A percentile compares a stretch with the other conserved stretches of the same genome.
Conservation (phyloP, 176 grass and related monocot genomes). For the Bothriochloa decipiens region DNA sequence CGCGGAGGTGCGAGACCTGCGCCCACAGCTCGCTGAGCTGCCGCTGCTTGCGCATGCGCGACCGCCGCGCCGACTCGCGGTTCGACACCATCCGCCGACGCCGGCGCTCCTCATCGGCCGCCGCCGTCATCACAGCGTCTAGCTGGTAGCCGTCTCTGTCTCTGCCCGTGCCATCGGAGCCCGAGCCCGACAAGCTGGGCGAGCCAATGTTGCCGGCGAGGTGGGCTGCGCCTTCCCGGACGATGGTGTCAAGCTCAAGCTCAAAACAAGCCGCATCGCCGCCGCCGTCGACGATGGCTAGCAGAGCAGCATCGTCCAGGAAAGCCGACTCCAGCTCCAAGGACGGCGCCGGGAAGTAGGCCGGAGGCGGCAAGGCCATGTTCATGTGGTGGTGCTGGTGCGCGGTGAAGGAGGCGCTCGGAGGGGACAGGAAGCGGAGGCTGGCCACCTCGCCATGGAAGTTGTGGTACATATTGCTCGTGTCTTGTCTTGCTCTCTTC, state of each 20-base stretch:
- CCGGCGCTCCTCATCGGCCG: conserved; percentile 57
- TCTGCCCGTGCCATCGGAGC: conserved; percentile 42
- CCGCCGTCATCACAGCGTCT: neutral
- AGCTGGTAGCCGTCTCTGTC: neutral
- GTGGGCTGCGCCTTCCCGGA: conserved; percentile 40
- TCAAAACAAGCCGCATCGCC: neutral
- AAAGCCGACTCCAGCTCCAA: neutral
- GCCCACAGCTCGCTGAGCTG: conserved; percentile 83
- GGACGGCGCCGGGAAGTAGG: conserved; percentile 45
- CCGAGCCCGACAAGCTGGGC: conserved; percentile 52
- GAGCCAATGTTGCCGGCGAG: conserved; percentile 53
- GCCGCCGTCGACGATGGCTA: neutral
- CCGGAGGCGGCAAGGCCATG: conserved; percentile 49
- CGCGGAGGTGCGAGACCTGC: conserved; percentile 66
- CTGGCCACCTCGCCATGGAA: conserved; percentile 70
- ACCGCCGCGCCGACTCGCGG: conserved; percentile 86
- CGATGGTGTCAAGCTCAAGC: conserved; percentile 17
- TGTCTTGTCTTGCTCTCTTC: conserved; percentile 41
- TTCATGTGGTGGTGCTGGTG: conserved; percentile 65
- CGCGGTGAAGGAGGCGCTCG: conserved; percentile 52
- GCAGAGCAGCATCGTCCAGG: conserved; percentile 8
- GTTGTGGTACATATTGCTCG: conserved; percentile 49
- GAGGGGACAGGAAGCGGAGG: conserved; percentile 60
- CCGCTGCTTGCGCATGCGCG: conserved; percentile 92
- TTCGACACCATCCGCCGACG: conserved; percentile 86